Evolutionary conservation across 495 filamentous ascomycete genomes (phyloP).

Genomic region (Penicillium silybi): DNA sequence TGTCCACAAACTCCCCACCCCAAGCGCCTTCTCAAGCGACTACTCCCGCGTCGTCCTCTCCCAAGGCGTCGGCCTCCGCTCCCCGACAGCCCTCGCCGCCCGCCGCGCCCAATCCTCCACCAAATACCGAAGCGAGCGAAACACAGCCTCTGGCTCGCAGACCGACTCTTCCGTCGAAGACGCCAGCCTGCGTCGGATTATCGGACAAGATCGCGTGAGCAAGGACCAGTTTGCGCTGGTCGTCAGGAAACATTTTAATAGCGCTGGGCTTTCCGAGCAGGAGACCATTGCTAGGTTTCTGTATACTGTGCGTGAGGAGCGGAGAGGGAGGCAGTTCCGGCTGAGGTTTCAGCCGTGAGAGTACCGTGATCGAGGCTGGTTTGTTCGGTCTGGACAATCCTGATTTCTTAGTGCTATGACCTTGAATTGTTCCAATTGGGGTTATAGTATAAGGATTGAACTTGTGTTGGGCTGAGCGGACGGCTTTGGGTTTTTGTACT

Average conservation of each 20-base stretch:
- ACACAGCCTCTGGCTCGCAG: not conserved
- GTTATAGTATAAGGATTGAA: not conserved
- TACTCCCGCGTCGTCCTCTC: constrained; percentile 70
- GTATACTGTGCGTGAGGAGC: constrained; percentile 67
- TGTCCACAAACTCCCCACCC: constrained; percentile 67
- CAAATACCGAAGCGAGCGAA: not conserved
- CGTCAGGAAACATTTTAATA: constrained; percentile 89
- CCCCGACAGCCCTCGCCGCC: constrained; percentile 42
- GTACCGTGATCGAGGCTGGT: not conserved
- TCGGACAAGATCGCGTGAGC: constrained; percentile 56
- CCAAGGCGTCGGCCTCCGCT: constrained; percentile 62
- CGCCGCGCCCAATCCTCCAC: constrained; percentile 32
- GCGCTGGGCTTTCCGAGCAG: constrained; percentile 74
- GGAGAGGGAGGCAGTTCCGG: constrained; percentile 41
- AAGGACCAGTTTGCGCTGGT: constrained; percentile 77
- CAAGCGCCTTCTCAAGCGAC: constrained; percentile 63
- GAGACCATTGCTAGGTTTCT: constrained; percentile 85
- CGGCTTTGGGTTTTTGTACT: not conserved
- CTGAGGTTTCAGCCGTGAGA: constrained; percentile 42
- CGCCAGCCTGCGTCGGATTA: constrained; percentile 29
- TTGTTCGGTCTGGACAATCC: not conserved
- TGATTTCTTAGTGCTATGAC: not conserved
- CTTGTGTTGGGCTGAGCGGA: not conserved
- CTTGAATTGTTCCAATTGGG: not conserved
- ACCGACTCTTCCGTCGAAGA: constrained; percentile 9